Base-by-base conservation (phyloP, 1,139 yeast species). In the Saccharomyces hybrid region DNA sequence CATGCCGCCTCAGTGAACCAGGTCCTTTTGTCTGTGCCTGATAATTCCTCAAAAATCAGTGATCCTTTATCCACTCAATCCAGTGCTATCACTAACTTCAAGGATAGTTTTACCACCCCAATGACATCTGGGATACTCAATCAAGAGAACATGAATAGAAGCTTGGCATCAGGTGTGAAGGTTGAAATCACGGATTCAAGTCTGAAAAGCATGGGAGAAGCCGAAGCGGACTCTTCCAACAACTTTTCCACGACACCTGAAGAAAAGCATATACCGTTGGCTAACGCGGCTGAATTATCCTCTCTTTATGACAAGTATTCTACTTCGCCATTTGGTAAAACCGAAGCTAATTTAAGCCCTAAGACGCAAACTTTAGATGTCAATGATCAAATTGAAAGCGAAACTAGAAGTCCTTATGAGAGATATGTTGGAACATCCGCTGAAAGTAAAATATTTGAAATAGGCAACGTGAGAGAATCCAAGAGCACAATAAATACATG, bases 401-500 rank as follows among this genome's bases (percentile, higher is more conserved):
- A 53, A 31, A 47, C 53, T 31, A 56, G 53, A 19, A 62, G 64
- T 32, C 64, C 68, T 9, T 65, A 66, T 50, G 61, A 64, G 34
- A 63, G 64, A 47, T 65, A 66, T 41, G 55, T 61, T 14, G 68
- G 67, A 1, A 56, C 63, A n/a, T 55, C 63, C 9, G 5, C 50
- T 0, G 61, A 58, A 27, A 56, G 49, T n/a, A 65, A 59, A 44
- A 58, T 60, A 16, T 59, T 64, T 41, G 66, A 64, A 47, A 63
- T 64, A 26, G 58, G 68, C 1, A 59, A 58, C 48, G 51, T 64
- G n/a, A 56, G 64, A 48, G 65, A 64, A 50, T 64, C 67, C 8
- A 53, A 48, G 26, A 61, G 65, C 42, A 59, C 64, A 2, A 49
- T 51, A 2, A 58, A 54, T 32, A 55, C 59, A 4, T 60, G 53